phyloP scores from a whole-genome alignment of 148 eudicot genomes.

The Cornus florida region DNA sequence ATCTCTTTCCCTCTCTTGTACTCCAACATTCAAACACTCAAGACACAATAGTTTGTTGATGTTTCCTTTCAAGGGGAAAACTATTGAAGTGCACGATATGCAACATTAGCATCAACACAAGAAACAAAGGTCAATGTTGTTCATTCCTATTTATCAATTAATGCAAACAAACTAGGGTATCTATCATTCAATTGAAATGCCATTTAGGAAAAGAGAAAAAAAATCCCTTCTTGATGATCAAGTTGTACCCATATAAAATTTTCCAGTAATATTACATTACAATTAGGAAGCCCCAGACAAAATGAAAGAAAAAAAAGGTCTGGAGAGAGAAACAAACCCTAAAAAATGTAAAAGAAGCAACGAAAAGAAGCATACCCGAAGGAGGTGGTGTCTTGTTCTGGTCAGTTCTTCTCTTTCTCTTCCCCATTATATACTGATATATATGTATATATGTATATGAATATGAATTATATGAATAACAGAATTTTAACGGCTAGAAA shows the following conservation, averaged over 20 bases:
- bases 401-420: conserved; percentile 42
- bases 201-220: neutral
- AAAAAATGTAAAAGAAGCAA: neutral
- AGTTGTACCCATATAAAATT: neutral
- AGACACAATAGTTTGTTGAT: too few relatives aligned
- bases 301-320: neutral
- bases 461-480: neutral
- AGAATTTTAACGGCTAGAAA: conserved; percentile 10
- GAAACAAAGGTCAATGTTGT: neutral
- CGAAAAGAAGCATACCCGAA: conserved; percentile 16
- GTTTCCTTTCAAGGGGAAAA: too few relatives aligned
- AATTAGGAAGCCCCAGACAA: neutral
- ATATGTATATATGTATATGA: neutral
- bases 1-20: too few relatives aligned
- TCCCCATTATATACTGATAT: conserved; percentile 30
- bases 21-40: too few relatives aligned
- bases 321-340: neutral
- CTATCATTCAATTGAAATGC: neutral
- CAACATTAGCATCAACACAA: neutral
- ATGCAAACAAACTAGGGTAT: neutral
- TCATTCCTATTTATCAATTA: neutral
- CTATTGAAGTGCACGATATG: too few relatives aligned
- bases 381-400: conserved; percentile 33
- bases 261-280: neutral
- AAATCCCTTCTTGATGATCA: neutral